Conservation (phyloP, 2,329 filamentous ascomycete genomes). For the Dactylellina haptotyla region DNA sequence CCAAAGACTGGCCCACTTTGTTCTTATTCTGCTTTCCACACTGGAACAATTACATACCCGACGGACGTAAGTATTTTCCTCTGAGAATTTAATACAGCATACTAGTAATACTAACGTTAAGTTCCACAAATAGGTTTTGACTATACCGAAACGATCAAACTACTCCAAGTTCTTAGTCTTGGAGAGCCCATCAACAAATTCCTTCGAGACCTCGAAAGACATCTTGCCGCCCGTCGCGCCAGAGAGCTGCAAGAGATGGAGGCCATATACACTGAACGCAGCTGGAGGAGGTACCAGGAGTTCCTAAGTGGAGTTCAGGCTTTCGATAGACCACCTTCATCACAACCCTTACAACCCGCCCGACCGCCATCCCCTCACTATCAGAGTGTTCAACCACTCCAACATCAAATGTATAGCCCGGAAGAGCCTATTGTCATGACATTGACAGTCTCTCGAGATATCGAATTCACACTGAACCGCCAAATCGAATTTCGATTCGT, state of each 20-base stretch:
- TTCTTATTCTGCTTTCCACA: slow-evolving; percentile 39
- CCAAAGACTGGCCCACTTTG: slow-evolving; percentile 42
- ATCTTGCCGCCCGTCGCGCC: slow-evolving; percentile 27
- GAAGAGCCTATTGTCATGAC: slow-evolving; percentile 6
- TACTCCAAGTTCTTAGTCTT: slow-evolving; percentile 31
- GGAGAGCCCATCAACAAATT: slow-evolving; percentile 51
- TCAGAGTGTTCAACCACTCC: not conserved
- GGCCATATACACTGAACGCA: slow-evolving; percentile 35
- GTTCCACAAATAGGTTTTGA: slow-evolving; percentile 19
- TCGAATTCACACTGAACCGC: slow-evolving; percentile 43
- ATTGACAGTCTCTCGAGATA: slow-evolving; percentile 33
- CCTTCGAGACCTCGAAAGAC: slow-evolving; percentile 47
- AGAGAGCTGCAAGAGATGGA: slow-evolving; percentile 43
- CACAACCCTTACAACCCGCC: not conserved
- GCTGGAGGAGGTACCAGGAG: slow-evolving; percentile 37
- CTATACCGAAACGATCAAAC: slow-evolving; percentile 25
- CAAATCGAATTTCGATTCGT: slow-evolving; percentile 30
- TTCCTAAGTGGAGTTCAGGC: slow-evolving; percentile 21
- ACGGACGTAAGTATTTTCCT: slow-evolving; percentile 20
- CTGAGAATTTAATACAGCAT: not conserved
- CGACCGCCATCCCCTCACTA: not conserved
- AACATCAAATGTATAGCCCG: not conserved
- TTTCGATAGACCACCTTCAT: slow-evolving; percentile 10
- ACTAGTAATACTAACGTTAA: not conserved
- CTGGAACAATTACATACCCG: slow-evolving; percentile 30